phyloP scores from a whole-genome alignment of 108 stramenopile genomes.

The Cyclotella choctawhatcheeana region DNA sequence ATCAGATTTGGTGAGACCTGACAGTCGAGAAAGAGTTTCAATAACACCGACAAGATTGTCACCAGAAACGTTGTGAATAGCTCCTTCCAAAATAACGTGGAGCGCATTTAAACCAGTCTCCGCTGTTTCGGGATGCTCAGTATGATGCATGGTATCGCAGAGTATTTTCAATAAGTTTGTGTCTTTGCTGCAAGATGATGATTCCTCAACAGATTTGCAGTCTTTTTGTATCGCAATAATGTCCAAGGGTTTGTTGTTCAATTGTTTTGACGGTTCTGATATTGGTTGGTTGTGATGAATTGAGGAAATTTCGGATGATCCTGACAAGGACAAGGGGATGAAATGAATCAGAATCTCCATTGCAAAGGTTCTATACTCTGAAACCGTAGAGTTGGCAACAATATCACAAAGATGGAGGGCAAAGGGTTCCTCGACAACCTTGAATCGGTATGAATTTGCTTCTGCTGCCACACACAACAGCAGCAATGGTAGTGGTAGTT shows the following conservation, averaged over 20 bases:
- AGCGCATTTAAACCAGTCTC: slow-evolving; percentile 70
- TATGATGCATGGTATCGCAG: slow-evolving; percentile 63
- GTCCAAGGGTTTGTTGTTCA: slow-evolving; percentile 23
- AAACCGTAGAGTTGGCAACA: slow-evolving; percentile 53
- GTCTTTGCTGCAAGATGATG: background rate
- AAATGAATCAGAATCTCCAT: slow-evolving; percentile 79
- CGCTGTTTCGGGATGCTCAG: slow-evolving; percentile 56
- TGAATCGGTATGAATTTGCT: slow-evolving; percentile 68
- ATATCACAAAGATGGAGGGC: slow-evolving; percentile 64
- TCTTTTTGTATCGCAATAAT: slow-evolving; percentile 18
- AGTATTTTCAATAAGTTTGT: slow-evolving; percentile 63
- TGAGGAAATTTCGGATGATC: slow-evolving; percentile 29
- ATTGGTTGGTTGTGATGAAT: slow-evolving; percentile 24
- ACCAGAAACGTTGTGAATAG: slow-evolving; percentile 63
- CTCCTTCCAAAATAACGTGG: slow-evolving; percentile 72
- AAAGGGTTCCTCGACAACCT: slow-evolving; percentile 51
- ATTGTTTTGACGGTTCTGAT: slow-evolving; percentile 23
- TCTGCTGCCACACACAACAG: slow-evolving; percentile 72
- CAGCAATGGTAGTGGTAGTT: slow-evolving; percentile 65
- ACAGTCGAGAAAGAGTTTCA: slow-evolving; percentile 59
- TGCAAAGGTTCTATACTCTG: slow-evolving; percentile 62
- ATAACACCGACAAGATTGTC: slow-evolving; percentile 66
- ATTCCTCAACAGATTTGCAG: background rate
- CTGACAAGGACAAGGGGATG: slow-evolving; percentile 56
- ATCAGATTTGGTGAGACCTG: slow-evolving; percentile 32